A percentile compares a stretch with the other conserved stretches of the same genome.
phyloP scores from a whole-genome alignment of 805 yeast genomes.

The Yamadazyma philogaea region DNA sequence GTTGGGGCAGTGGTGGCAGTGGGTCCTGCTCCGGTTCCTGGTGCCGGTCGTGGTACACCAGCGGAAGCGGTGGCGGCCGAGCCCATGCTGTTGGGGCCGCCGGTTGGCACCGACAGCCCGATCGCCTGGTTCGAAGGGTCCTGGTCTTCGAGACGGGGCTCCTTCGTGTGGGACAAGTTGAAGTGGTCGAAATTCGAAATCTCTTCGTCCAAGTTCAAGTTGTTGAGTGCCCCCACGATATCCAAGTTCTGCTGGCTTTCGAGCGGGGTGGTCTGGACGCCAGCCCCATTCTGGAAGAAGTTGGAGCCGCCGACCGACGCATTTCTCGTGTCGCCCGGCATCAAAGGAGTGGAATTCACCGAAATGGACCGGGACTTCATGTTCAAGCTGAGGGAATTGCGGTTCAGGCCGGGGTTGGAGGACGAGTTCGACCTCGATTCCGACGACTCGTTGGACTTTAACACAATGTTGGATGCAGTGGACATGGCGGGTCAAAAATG shows the following conservation, averaged over 20 bases:
- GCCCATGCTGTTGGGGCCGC: neutral
- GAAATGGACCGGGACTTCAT: slow-evolving; percentile 8
- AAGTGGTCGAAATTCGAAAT: slow-evolving; percentile 8
- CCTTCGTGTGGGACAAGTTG: slow-evolving; percentile 3
- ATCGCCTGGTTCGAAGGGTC: neutral
- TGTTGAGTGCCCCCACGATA: slow-evolving; percentile 47
- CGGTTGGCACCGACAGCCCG: neutral
- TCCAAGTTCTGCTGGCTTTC: slow-evolving; percentile 29
- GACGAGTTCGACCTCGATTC: slow-evolving; percentile 1
- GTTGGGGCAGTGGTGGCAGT: neutral
- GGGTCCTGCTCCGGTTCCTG: neutral
- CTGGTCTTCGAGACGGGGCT: neutral
- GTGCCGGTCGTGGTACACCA: too few species aligned
- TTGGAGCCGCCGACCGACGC: slow-evolving; percentile 13
- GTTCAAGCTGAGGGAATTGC: slow-evolving; percentile 4
- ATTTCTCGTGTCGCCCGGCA: slow-evolving; percentile 7
- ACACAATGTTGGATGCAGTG: slow-evolving; percentile 1
- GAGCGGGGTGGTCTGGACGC: neutral
- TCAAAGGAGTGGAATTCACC: slow-evolving; percentile 11
- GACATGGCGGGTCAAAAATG: neutral
- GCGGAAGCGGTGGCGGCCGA: neutral
- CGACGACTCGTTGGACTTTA: neutral
- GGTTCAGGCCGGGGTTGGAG: neutral
- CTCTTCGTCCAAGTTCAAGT: slow-evolving; percentile 46
- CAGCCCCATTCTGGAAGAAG: slow-evolving; percentile 17